Evolutionary conservation across 2,329 filamentous ascomycete genomes (phyloP).

Genomic region (Thermoascus crustaceus): DNA sequence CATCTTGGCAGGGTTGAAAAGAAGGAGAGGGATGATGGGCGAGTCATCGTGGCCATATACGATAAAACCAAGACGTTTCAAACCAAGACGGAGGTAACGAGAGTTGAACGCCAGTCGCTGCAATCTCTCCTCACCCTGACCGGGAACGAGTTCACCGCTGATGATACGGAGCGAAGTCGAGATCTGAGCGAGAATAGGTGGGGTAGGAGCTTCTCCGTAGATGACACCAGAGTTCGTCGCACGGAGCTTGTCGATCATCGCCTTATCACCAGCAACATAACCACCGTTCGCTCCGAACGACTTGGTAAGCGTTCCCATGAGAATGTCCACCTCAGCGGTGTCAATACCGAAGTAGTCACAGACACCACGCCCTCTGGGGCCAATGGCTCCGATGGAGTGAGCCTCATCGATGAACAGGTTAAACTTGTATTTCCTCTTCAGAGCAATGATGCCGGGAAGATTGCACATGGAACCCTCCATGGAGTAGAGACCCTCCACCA

Average conservation of each 20-base stretch:
- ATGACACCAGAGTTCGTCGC: slow-evolving; percentile 77
- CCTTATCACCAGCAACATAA: slow-evolving; percentile 83
- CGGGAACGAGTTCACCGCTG: slow-evolving; percentile 74
- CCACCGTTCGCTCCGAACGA: slow-evolving; percentile 97
- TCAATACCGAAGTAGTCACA: slow-evolving; percentile 97
- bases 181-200: slow-evolving; percentile 86
- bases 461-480: slow-evolving; percentile 99
- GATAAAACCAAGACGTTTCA: slow-evolving; percentile 95
- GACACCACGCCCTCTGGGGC: slow-evolving; percentile 79
- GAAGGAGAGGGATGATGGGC: slow-evolving; percentile 85
- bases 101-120: slow-evolving; percentile 98
- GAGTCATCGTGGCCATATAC: slow-evolving; percentile 97
- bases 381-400: slow-evolving; percentile 88
- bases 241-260: slow-evolving; percentile 85
- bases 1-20: slow-evolving; percentile 99
- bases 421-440: slow-evolving; percentile 97
- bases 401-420: slow-evolving; percentile 93
- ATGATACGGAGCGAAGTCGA: slow-evolving; percentile 80
- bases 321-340: slow-evolving; percentile 77
- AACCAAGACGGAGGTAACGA: slow-evolving; percentile 88
- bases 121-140: slow-evolving; percentile 89
- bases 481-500: slow-evolving; percentile 93
- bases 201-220: slow-evolving; percentile 79
- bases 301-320: slow-evolving; percentile 98
- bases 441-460: slow-evolving; percentile 73